Base-by-base conservation (phyloP, 2,329 filamentous ascomycete species). In the Cladosporium oxysporum region DNA sequence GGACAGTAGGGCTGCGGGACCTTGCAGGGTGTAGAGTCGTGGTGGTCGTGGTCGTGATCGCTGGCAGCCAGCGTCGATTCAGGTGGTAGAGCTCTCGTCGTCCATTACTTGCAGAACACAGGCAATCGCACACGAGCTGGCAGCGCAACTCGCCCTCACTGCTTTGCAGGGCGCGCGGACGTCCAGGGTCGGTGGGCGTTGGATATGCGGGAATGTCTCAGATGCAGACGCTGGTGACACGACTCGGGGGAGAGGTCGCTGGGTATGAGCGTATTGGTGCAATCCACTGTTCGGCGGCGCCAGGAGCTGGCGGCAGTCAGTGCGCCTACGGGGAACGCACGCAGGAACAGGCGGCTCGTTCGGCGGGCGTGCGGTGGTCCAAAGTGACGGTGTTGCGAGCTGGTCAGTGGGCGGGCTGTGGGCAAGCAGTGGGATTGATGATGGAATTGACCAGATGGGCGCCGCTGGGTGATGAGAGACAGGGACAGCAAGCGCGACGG, bases 271-370 rank as follows among this genome's bases (percentile, higher is more conserved):
- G n/a, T 47, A 47, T 23, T 47, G n/a, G 12, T 21, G 14, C 28
- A 28, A 18, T 31, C 49, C 53, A 29, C 33, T 53, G 6, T 55
- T 31, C 49, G 21, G 23, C 31, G 14, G 29, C 18, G 21, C 23
- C 60, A 44, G 31, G 55, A 16, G 55, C 52, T 35, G 31, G 12
- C 14, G 26, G 60, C 47, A 55, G 49, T 62, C 60, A 44, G 60
- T 62, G 60, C 60, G 8, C 47, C 7, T 14, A 49, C 44, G 60
- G 60, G 59, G 47, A 53, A 35, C 44, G 59, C 58, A 60, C 58
- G 58, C 58, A 60, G 58, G 58, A 60, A 49, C 37, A 47, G 58
- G 41, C 58, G 58, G 58, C 58, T 60, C 37, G 58, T 49, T 60
- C 58, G 58, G 55, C 55, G 49, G 31, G 33, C 52, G 55, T 58